Evolutionary conservation across 2,329 filamentous ascomycete genomes (phyloP).

Genomic region (Phaeosphaeriaceae sp.): DNA sequence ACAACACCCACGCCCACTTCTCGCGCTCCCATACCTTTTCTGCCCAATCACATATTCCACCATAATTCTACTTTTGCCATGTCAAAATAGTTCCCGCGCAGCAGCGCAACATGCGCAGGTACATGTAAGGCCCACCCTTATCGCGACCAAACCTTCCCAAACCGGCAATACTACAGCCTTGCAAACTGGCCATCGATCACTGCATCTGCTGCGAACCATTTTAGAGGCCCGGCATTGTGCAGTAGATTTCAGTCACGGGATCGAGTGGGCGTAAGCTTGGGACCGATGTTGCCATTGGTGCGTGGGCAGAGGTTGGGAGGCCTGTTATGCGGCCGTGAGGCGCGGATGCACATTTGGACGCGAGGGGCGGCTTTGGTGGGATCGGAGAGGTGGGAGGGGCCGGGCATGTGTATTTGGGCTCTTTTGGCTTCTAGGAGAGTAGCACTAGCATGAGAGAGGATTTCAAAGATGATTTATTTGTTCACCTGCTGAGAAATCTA

Average conservation of each 20-base stretch:
- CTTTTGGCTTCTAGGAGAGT: no score
- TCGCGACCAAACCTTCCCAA: slow-evolving; percentile 23
- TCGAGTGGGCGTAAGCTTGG: slow-evolving; percentile 3
- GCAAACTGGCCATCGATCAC: slow-evolving; percentile 30
- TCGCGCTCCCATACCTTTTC: not conserved
- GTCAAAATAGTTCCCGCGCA: not conserved
- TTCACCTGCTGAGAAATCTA: no score
- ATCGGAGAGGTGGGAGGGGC: not conserved
- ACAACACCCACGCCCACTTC: not conserved
- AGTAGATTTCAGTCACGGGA: slow-evolving; percentile 25
- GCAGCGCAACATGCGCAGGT: no score
- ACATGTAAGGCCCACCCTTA: not conserved
- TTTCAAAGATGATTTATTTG: no score
- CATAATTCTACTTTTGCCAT: not conserved
- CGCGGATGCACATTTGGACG: not conserved
- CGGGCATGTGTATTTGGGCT: no score
- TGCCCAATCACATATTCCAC: not conserved
- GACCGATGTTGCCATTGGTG: not conserved
- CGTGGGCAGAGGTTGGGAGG: not conserved
- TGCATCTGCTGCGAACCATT: slow-evolving; percentile 44
- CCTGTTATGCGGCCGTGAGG: slow-evolving; percentile 15
- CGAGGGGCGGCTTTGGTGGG: not conserved
- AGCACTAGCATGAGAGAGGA: no score
- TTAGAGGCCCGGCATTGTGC: slow-evolving; percentile 22
- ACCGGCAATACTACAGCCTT: slow-evolving; percentile 22